phyloP scores from a whole-genome alignment of 441 rosid genomes.

The Gossypium aridum region DNA sequence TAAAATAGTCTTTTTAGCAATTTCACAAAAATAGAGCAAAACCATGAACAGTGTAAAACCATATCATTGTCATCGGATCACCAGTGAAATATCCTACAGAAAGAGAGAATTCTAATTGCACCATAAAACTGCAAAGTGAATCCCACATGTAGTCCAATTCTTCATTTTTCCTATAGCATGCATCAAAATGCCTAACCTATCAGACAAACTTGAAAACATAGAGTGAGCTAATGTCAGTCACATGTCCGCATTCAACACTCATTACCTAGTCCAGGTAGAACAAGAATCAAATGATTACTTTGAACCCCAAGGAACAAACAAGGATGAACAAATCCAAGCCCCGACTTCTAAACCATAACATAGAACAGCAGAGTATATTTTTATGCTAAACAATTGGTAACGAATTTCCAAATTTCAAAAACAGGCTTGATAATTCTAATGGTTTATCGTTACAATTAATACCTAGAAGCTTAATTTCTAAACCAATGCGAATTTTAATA shows the following conservation, averaged over 20 bases:
- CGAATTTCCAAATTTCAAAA: background rate
- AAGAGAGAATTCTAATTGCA: background rate
- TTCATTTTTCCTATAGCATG: background rate
- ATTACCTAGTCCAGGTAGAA: background rate
- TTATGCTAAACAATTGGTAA: background rate
- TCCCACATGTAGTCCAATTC: background rate
- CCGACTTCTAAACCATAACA: background rate
- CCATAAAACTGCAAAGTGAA: background rate
- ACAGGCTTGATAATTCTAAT: background rate
- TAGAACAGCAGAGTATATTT: background rate
- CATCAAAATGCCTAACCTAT: background rate
- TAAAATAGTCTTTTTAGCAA: background rate
- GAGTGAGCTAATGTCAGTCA: background rate
- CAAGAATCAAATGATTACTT: background rate
- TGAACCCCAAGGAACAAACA: background rate
- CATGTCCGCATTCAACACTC: background rate
- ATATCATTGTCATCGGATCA: background rate
- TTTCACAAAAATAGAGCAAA: background rate
- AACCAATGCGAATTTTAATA: background rate
- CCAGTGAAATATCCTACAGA: background rate
- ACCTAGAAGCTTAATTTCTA: background rate
- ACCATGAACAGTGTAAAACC: background rate
- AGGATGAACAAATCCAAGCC: background rate
- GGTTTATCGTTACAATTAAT: background rate
- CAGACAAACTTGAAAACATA: too few species aligned